A percentile compares a stretch with the other conserved stretches of the same genome.
Evolutionary conservation across 768 basidiomycete genomes (phyloP).

Genomic region (Hygrophorus russula): DNA sequence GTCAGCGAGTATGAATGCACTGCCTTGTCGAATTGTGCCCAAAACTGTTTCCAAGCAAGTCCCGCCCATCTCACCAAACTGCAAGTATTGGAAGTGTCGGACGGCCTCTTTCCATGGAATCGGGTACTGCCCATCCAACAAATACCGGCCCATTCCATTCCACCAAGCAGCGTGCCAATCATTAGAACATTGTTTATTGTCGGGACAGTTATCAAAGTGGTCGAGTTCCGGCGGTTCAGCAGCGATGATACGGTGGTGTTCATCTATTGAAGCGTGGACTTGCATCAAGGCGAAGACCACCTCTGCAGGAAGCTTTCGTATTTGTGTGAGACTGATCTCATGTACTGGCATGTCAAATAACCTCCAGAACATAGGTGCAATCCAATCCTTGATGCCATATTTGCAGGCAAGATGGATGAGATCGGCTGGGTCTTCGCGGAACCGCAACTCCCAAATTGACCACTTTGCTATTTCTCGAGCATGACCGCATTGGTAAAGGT

Average conservation of each 20-base stretch:
- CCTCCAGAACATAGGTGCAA: not conserved
- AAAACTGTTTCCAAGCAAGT: constrained; percentile 1
- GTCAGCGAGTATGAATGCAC: no score
- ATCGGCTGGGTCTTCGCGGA: not conserved
- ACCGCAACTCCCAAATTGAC: not conserved
- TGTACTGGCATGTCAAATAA: not conserved
- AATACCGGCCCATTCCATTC: constrained; percentile 13
- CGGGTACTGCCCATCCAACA: constrained; percentile 12
- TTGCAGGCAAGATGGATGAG: not conserved
- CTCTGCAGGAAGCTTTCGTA: not conserved
- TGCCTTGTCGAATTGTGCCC: no score
- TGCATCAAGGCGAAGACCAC: not conserved
- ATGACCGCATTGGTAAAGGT: not conserved
- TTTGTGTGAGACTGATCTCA: not conserved
- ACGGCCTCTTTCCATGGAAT: constrained; percentile 10
- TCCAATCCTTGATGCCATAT: not conserved
- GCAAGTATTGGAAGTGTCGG: constrained; percentile 7
- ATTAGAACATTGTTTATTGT: constrained; percentile 1
- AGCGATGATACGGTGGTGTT: not conserved
- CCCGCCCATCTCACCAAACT: constrained; percentile 10
- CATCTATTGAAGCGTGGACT: not conserved
- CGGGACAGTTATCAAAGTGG: not conserved
- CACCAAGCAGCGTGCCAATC: constrained; percentile 15
- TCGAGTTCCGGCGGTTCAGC: not conserved
- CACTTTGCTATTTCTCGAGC: not conserved